phyloP scores from a whole-genome alignment of 2,329 filamentous ascomycete species.

The Hawksworthiomyces lignivorus region DNA sequence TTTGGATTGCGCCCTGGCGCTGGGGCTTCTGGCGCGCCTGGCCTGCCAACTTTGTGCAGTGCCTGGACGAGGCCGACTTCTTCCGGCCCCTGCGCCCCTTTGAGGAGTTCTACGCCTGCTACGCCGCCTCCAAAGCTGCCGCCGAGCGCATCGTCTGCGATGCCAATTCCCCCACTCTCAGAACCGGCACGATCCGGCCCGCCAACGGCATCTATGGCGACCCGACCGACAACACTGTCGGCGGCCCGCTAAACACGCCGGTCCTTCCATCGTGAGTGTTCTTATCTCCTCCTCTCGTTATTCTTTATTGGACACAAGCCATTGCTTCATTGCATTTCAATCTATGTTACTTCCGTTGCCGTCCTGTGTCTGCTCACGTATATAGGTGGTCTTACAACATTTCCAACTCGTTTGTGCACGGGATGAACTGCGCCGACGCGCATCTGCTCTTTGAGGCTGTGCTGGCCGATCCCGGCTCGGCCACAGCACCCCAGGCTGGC shows the following conservation, averaged over 20 bases:
- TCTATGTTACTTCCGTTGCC: too few relatives aligned
- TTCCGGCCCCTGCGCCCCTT: slow-evolving; percentile 28
- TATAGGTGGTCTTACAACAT: slow-evolving; percentile 33
- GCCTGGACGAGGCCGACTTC: slow-evolving; percentile 33
- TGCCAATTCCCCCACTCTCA: slow-evolving; percentile 27
- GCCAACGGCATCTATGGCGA: slow-evolving; percentile 46
- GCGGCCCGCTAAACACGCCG: slow-evolving; percentile 30
- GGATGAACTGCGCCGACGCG: slow-evolving; percentile 32
- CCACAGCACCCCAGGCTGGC: slow-evolving; percentile 24
- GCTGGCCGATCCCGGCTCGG: slow-evolving; percentile 21
- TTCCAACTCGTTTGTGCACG: slow-evolving; percentile 33
- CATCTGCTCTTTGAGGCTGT: slow-evolving; percentile 34
- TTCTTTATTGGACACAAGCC: too few relatives aligned
- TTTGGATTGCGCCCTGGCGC: slow-evolving; percentile 32
- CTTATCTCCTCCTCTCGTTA: background rate
- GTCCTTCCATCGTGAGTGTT: slow-evolving; percentile 35
- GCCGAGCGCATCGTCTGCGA: slow-evolving; percentile 36
- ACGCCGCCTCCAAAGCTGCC: slow-evolving; percentile 38
- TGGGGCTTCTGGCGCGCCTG: slow-evolving; percentile 22
- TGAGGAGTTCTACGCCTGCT: slow-evolving; percentile 35
- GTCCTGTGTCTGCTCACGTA: too few relatives aligned
- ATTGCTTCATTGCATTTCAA: too few relatives aligned
- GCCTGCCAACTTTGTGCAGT: slow-evolving; percentile 32
- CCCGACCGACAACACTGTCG: slow-evolving; percentile 38
- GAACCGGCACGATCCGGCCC: slow-evolving; percentile 44